Percentiles rank a stretch among this genome's conserved stretches.
phyloP scores from a whole-genome alignment of 371 early-diverging fungal genomes.

The Saksenaea vasiformis region DNA sequence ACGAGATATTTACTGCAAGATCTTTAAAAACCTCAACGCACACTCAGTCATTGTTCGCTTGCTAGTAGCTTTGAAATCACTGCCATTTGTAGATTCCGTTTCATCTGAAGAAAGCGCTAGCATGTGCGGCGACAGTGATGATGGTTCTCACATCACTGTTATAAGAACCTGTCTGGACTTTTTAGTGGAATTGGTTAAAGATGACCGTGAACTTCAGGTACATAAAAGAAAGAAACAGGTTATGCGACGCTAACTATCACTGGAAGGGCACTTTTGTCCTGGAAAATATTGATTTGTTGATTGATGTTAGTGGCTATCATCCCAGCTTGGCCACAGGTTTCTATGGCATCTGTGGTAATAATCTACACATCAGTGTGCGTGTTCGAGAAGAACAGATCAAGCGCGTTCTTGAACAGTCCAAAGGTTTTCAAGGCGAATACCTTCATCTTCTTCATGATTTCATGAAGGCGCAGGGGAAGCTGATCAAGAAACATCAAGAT shows the following conservation, averaged over 20 bases:
- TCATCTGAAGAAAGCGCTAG: constrained; percentile 4
- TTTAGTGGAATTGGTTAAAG: constrained; percentile 22
- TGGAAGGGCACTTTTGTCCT: constrained; percentile 33
- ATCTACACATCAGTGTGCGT: constrained; percentile 35
- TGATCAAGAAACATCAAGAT: constrained; percentile 51
- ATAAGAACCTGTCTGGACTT: constrained; percentile 22
- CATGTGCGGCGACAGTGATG: constrained; percentile 10
- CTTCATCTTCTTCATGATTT: constrained; percentile 38
- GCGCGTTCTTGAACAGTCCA: constrained; percentile 44
- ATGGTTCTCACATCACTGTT: background rate
- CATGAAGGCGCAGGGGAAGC: constrained; percentile 47
- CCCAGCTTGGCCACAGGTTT: constrained; percentile 20
- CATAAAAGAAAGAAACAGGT: background rate
- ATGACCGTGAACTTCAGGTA: constrained; percentile 30
- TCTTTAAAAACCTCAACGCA: constrained; percentile 30
- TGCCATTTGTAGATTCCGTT: constrained; percentile 2
- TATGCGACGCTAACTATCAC: background rate
- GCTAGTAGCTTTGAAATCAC: constrained; percentile 11
- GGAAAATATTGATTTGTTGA: constrained; percentile 46
- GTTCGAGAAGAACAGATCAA: constrained; percentile 42
- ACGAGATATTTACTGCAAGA: constrained; percentile 24
- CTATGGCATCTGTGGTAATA: constrained; percentile 34
- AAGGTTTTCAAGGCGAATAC: constrained; percentile 39
- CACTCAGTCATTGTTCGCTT: constrained; percentile 18
- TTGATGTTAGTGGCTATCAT: constrained; percentile 31